Evolutionary conservation across 2,329 filamentous ascomycete genomes (phyloP), one percentile per base, ranked within the genome.

Genomic region (Phialocephala sp.): DNA sequence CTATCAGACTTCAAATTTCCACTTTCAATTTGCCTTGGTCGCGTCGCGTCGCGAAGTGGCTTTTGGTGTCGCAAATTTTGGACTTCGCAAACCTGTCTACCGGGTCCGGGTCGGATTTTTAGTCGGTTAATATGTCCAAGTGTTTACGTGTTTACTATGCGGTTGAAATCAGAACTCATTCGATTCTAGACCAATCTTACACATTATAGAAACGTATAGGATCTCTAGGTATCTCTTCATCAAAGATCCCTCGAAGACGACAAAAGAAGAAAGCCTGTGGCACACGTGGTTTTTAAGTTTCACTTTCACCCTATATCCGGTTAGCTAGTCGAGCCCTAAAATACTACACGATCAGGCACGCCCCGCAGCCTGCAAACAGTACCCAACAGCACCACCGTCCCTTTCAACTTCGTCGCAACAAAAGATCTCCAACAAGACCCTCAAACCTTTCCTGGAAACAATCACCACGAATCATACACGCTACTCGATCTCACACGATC

Each of bases 401-500:
- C 41, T 18, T n/a, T 43, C 15, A 18, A 43, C 5, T 18, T 18
- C 41, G 15, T 43, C 41, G 41, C 41, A 43, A 43, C 41, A 43
- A 43, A 43, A 15, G 27, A 32, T 32, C 27, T 32, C 27, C 6
- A 32, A 32, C 27, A 32, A 32, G 27, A 32, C 3, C 27, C 27
- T 32, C 27, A 32, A 32, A 32, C 27, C 27, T 32, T 32, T 32
- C 27, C 27, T 32, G 3, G 27, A 32, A 6, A 32, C 27, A 6
- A 32, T 32, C 27, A 32, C 6, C 27, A 32, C 27, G 27, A 32
- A 32, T 43, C 41, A n/a, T 43, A 43, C 41, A 18, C 41, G 41
- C n/a, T 56, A 36, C 27, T 18, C 52, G 35, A 55, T 47, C 50
- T 24, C 9, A 43, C 36, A 61, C 39, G 62, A 52, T 58, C 55